Percentiles rank a stretch among this genome's conserved stretches.
These are phyloP conservation scores for Chlorella ohadii DNA, from an alignment of 139 green algal genomes.

Conservation along the genomic window DNA sequence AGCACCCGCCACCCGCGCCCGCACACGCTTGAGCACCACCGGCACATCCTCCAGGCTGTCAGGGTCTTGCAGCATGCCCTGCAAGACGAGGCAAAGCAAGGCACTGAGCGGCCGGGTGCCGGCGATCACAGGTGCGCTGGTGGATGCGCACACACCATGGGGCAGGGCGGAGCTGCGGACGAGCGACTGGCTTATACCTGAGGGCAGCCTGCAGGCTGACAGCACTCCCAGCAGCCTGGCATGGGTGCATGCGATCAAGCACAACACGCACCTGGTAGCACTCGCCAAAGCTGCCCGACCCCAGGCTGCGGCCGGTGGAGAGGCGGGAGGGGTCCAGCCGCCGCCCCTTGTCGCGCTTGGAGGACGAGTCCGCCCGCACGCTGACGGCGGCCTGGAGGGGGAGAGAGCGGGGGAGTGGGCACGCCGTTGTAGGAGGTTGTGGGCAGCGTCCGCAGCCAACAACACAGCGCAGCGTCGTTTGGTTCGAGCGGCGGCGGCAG, in stretches of 20 bases:
- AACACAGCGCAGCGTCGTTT: no score
- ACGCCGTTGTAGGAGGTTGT: no score
- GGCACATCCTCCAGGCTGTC: slow-evolving; percentile 4
- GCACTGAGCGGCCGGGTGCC: background rate
- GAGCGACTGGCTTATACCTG: background rate
- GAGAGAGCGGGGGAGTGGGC: no score
- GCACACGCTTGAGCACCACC: slow-evolving; percentile 84
- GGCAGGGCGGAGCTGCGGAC: background rate
- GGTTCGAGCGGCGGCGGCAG: no score
- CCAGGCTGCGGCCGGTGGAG: slow-evolving; percentile 30
- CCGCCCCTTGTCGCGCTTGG: background rate
- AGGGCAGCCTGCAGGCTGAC: background rate
- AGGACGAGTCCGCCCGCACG: no score
- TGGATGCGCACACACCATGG: no score
- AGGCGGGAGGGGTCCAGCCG: slow-evolving; percentile 12
- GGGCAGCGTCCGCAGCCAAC: no score
- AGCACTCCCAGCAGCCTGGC: background rate
- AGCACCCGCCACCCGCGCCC: slow-evolving; percentile 72
- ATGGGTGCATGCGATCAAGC: background rate
- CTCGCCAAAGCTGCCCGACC: slow-evolving; percentile 60
- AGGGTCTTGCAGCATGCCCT: slow-evolving; percentile 48
- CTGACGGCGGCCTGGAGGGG: no score
- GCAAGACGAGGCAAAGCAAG: background rate
- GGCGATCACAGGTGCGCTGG: no score
- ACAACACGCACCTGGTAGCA: slow-evolving; percentile 47